Evolutionary conservation across 371 early-diverging fungal species (phyloP).

Genomic region (Mucor plumbeus): DNA sequence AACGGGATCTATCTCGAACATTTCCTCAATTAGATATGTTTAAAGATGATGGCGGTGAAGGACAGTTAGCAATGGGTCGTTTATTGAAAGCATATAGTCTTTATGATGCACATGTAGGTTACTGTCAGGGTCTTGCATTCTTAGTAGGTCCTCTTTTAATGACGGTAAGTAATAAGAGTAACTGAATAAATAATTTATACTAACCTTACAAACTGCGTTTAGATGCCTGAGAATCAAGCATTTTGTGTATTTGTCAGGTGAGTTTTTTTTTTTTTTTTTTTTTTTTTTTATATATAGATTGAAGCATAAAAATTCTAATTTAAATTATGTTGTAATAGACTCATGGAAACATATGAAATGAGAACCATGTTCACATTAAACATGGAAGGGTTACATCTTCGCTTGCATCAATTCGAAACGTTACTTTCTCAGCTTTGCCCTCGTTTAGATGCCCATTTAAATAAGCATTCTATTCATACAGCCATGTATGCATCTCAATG

Average conservation of each 20-base stretch:
- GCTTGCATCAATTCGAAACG: conserved; percentile 87
- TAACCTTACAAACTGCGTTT: conserved; percentile 14
- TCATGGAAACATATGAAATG: conserved; percentile 90
- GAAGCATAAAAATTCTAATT: conserved; percentile 29
- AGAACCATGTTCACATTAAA: conserved; percentile 81
- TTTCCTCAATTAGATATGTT: conserved; percentile 90
- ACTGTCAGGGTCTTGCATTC: conserved; percentile 96
- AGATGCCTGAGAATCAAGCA: conserved; percentile 92
- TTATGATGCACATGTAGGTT: conserved; percentile 92
- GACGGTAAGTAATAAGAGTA: conserved; percentile 60
- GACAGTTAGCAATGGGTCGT: conserved; percentile 84
- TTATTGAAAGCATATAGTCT: conserved; percentile 89
- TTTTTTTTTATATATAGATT: conserved; percentile 23
- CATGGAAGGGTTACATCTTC: conserved; percentile 88
- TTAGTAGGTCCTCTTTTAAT: conserved; percentile 89
- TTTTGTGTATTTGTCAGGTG: conserved; percentile 86
- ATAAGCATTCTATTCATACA: conserved; percentile 72
- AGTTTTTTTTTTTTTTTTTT: background rate
- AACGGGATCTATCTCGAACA: conserved; percentile 89
- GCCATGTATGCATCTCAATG: conserved; percentile 94
- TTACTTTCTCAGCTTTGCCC: conserved; percentile 84
- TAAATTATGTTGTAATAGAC: conserved; percentile 19
- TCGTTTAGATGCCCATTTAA: conserved; percentile 74
- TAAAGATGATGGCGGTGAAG: conserved; percentile 78
- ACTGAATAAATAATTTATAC: background rate